Conservation (phyloP, 352 stramenopile genomes). For the Phytophthora citricola region DNA sequence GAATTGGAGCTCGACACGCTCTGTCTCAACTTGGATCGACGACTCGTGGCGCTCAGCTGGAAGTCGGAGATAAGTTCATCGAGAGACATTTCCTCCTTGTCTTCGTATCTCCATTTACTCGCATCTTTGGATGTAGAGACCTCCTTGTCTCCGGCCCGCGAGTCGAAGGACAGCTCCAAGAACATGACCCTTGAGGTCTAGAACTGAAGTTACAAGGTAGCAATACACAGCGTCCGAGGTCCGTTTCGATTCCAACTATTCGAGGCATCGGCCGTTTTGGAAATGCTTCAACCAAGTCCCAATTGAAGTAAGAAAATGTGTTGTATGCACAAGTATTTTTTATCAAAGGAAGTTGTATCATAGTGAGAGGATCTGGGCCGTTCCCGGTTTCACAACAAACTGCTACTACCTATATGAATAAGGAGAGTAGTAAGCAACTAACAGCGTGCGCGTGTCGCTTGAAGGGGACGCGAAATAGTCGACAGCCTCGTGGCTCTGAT, state of each 20-base stretch:
- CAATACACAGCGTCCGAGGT: not conserved
- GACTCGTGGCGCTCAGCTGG: constrained; percentile 39
- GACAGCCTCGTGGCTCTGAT: no score
- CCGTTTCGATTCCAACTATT: constrained; percentile 1
- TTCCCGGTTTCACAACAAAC: no score
- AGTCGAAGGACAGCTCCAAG: constrained; percentile 43
- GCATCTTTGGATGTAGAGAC: constrained; percentile 3
- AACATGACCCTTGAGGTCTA: constrained; percentile 20
- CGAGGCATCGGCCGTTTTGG: not conserved
- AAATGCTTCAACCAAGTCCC: not conserved
- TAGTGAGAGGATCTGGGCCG: no score
- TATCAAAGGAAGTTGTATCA: no score
- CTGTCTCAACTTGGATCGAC: not conserved
- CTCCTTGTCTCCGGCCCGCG: constrained; percentile 13
- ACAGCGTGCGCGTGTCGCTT: no score
- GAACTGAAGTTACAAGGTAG: not conserved
- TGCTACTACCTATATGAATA: no score
- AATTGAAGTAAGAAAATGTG: not conserved
- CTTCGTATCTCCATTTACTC: constrained; percentile 12
- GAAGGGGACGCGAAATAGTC: no score
- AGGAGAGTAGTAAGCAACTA: no score
- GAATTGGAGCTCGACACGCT: constrained; percentile 1
- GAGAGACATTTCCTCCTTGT: constrained; percentile 39
- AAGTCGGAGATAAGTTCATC: constrained; percentile 62
- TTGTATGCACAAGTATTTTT: no score